Evolutionary conservation across 192 early-diverging fungal species (phyloP).

Genomic region (Coemansia sp.): DNA sequence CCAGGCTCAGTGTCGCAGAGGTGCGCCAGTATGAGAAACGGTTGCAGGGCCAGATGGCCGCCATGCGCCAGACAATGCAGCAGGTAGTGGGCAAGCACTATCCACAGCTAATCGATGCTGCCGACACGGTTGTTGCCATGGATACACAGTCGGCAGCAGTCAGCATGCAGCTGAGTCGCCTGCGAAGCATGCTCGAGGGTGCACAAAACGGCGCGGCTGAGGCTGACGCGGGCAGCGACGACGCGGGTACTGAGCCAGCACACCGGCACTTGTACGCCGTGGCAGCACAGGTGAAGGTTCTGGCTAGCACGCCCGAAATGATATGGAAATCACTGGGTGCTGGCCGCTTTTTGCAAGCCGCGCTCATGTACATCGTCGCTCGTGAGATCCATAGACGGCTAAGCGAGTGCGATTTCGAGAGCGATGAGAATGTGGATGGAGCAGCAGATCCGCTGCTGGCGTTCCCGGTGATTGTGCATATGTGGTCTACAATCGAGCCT

Average conservation of each 20-base stretch:
- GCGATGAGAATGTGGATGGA: too few species aligned
- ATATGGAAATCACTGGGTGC: constrained; percentile 38
- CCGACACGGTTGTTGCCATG: constrained; percentile 39
- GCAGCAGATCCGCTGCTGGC: constrained; percentile 27
- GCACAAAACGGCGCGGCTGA: background rate
- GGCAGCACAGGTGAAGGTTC: constrained; percentile 47
- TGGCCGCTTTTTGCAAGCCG: constrained; percentile 26
- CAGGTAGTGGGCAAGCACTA: constrained; percentile 30
- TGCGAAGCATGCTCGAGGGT: constrained; percentile 12
- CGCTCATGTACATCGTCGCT: constrained; percentile 41
- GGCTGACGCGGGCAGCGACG: background rate
- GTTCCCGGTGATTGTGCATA: constrained; percentile 43
- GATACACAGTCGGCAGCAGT: constrained; percentile 18
- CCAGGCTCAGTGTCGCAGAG: constrained; percentile 26
- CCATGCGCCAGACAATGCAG: constrained; percentile 30
- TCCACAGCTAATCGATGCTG: constrained; percentile 40
- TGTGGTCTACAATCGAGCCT: constrained; percentile 32
- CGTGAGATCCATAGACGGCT: constrained; percentile 20
- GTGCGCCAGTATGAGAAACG: constrained; percentile 29
- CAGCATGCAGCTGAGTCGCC: constrained; percentile 11
- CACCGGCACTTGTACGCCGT: constrained; percentile 30
- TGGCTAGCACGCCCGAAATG: constrained; percentile 42
- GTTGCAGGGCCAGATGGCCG: constrained; percentile 23
- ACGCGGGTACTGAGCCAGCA: background rate
- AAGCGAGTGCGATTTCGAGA: background rate